A percentile compares a stretch with the other conserved stretches of the same genome.
These are phyloP conservation scores for Lasiodiplodia gonubiensis DNA, from an alignment of 2,329 filamentous ascomycete genomes.

Conservation along the genomic window DNA sequence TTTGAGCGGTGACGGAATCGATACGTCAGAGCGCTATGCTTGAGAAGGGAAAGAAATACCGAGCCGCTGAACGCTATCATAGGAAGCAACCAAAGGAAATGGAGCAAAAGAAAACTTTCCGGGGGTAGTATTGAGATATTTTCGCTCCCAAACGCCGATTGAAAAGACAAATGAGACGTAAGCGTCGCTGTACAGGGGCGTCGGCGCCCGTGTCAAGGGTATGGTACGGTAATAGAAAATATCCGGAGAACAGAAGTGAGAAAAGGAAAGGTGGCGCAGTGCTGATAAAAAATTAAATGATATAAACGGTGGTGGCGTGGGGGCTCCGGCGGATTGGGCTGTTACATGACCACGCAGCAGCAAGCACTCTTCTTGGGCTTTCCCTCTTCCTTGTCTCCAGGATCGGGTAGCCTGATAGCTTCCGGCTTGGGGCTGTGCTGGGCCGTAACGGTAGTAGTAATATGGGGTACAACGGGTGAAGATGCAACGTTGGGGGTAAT, in stretches of 20 bases:
- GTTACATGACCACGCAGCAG: slow-evolving; percentile 77
- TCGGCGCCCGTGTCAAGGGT: slow-evolving; percentile 25
- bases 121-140: slow-evolving; percentile 20
- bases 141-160: slow-evolving; percentile 23
- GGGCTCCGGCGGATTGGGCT: not conserved
- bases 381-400: slow-evolving; percentile 54
- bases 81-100: slow-evolving; percentile 7
- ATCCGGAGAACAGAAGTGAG: slow-evolving; percentile 10
- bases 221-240: slow-evolving; percentile 27
- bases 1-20: slow-evolving; percentile 3
- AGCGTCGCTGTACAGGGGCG: slow-evolving; percentile 28
- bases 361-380: slow-evolving; percentile 66
- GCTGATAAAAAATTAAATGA: slow-evolving; percentile 8
- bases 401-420: slow-evolving; percentile 60
- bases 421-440: slow-evolving; percentile 40
- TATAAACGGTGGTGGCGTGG: not conserved
- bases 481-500: slow-evolving; percentile 53
- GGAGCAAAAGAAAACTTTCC: slow-evolving; percentile 13
- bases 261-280: slow-evolving; percentile 16
- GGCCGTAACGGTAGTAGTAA: slow-evolving; percentile 12
- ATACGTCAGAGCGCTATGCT: slow-evolving; percentile 22
- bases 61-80: slow-evolving; percentile 27
- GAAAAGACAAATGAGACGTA: slow-evolving; percentile 27
- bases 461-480: slow-evolving; percentile 29
- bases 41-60: slow-evolving; percentile 2